Evolutionary conservation across 2,329 filamentous ascomycete genomes (phyloP), one percentile per base, ranked within the genome.

Genomic region (Cercospora zeina): DNA sequence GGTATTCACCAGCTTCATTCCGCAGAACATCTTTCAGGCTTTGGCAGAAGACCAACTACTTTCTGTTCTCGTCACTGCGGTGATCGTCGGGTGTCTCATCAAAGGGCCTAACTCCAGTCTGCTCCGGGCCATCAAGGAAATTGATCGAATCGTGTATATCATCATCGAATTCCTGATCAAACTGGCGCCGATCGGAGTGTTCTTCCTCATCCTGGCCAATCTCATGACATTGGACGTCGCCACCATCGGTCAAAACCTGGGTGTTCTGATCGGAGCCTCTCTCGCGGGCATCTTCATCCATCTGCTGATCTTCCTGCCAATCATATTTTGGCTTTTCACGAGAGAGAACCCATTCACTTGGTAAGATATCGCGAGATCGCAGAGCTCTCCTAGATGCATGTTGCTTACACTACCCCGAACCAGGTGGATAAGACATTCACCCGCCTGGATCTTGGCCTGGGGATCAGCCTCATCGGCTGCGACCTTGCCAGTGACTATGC

Each of bases 391-490:
- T 21, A 14, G 21, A 7, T 8, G 2, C 13, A n/a, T 11, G 42
- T 21, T 2, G 42, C 42, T 49, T 6, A 49, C 6, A 19, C n/a
- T 3, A 21, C n/a, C 10, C 42, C 7, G 42, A 34, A 27, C 1
- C 42, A 49, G 42, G 42, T 83, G 81, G 81, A 16, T 81, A 62
- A 79, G 77, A 62, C 78, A 77, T 62, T 80, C 80, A 2, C 79
- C 79, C 0, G 81, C 81, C 0, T 84, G 82, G 82, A 75, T 83
- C 55, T 83, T 81, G 1, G 82, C 81, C 0, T 84, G 82, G 81
- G 81, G 82, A 39, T 79, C 81, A 10, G 81, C 82, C 0, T 82
- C 80, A 1, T 82, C 79, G 1, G 82, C 82, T 11, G 82, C 81
- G 6, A 84, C 82, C 1, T 73, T 84, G 21, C 78, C 82, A 0